A percentile compares a stretch with the other conserved stretches of the same genome.
These are phyloP conservation scores for Guadua angustifolia DNA, from an alignment of 176 grass and related monocot genomes.

Conservation along the genomic window DNA sequence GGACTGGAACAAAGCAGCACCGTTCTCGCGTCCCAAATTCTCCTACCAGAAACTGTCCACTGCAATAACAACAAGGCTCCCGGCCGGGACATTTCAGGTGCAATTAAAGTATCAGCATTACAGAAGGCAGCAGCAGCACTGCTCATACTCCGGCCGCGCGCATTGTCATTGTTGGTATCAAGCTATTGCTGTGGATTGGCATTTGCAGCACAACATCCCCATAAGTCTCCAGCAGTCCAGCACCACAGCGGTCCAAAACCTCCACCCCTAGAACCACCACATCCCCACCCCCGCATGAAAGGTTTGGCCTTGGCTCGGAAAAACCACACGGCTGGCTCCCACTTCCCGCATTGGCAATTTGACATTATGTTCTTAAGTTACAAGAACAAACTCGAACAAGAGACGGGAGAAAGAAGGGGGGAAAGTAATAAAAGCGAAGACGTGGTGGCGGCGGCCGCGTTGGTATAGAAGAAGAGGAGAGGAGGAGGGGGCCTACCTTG, in stretches of 20 bases:
- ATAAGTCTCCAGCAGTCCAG: neutral
- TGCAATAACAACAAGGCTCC: neutral
- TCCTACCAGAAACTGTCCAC: neutral
- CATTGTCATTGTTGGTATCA: neutral
- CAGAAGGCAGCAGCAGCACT: neutral
- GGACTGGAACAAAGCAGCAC: neutral
- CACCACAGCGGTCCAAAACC: neutral
- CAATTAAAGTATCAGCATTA: neutral
- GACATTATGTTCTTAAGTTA: neutral
- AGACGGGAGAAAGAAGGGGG: neutral
- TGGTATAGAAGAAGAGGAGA: neutral
- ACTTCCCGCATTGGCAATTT: constrained; percentile 22
- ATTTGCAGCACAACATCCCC: neutral
- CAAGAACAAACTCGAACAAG: neutral
- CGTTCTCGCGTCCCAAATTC: neutral
- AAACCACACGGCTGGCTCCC: neutral
- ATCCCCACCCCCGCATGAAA: neutral
- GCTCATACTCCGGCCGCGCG: neutral
- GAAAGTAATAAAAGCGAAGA: neutral
- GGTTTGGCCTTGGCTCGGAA: neutral
- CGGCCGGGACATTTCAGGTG: neutral
- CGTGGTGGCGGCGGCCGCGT: neutral
- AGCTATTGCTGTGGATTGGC: neutral
- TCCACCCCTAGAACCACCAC: neutral
- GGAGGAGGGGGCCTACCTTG: constrained; percentile 47